These are phyloP conservation scores for Dictyophora rubrovolvata DNA, from an alignment of 768 basidiomycete genomes.

Conservation along the genomic window DNA sequence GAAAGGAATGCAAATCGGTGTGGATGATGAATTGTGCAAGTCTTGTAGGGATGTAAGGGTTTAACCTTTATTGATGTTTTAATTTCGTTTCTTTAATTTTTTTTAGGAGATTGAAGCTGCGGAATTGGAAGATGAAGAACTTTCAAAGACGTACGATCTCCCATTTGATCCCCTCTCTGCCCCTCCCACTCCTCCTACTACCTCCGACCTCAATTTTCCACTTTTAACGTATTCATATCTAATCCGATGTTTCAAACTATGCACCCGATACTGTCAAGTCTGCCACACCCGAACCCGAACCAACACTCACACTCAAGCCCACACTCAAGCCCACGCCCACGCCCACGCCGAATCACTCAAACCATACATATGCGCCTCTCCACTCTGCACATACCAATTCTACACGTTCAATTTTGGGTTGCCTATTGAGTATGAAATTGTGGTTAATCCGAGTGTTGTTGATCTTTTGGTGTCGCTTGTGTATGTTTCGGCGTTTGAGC, in stretches of 20 bases:
- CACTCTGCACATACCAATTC: slow-evolving; percentile 62
- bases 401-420: slow-evolving; percentile 55
- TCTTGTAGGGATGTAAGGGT: slow-evolving; percentile 5
- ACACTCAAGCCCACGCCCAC: slow-evolving; percentile 24
- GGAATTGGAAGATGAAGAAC: slow-evolving; percentile 33
- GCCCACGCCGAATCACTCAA: slow-evolving; percentile 47
- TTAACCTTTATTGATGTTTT: too few relatives aligned
- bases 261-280: slow-evolving; percentile 63
- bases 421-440: slow-evolving; percentile 66
- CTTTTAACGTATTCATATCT: slow-evolving; percentile 58
- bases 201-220: slow-evolving; percentile 40
- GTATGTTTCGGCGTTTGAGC: slow-evolving; percentile 45
- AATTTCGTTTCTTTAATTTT: too few relatives aligned
- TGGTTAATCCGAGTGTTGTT: slow-evolving; percentile 50
- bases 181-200: slow-evolving; percentile 20
- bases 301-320: too few relatives aligned
- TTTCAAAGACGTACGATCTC: slow-evolving; percentile 33
- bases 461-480: slow-evolving; percentile 60
- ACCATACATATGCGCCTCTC: slow-evolving; percentile 61
- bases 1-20: slow-evolving; percentile 33
- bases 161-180: slow-evolving; percentile 52
- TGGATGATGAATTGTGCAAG: slow-evolving; percentile 29
- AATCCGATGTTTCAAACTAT: slow-evolving; percentile 57
- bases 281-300: slow-evolving; percentile 41
- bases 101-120: slow-evolving; percentile 22